phyloP scores from a whole-genome alignment of 306 rosid species.

The Casuarina equisetifolia region DNA sequence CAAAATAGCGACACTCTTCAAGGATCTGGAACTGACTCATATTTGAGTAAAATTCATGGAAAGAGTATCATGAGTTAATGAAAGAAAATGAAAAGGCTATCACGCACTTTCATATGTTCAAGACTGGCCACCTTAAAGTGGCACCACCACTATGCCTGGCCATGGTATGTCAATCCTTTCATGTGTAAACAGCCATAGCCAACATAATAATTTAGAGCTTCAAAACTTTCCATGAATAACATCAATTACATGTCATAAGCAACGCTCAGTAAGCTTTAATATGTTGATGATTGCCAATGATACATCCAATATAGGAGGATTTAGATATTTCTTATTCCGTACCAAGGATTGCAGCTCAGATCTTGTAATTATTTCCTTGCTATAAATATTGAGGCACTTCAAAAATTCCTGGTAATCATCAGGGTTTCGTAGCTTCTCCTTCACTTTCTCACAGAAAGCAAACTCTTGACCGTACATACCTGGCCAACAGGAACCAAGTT shows the following conservation, averaged over 20 bases:
- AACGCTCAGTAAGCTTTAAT: neutral
- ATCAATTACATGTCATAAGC: neutral
- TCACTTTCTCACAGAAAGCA: constrained; percentile 86
- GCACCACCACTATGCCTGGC: constrained; percentile 1
- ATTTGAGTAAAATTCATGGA: neutral
- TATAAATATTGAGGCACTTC: constrained; percentile 92
- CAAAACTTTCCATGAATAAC: neutral
- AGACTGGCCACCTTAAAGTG: neutral
- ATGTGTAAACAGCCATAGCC: neutral
- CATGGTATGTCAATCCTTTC: neutral
- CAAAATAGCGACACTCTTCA: neutral
- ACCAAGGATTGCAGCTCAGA: constrained; percentile 89
- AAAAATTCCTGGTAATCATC: constrained; percentile 93
- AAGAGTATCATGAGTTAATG: no score
- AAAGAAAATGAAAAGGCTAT: neutral
- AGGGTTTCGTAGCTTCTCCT: constrained; percentile 77
- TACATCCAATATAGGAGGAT: constrained; percentile 12
- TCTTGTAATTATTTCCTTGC: constrained; percentile 90
- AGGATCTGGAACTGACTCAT: neutral
- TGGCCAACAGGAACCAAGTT: constrained; percentile 40
- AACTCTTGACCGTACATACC: constrained; percentile 72
- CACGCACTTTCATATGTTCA: neutral
- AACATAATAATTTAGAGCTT: neutral
- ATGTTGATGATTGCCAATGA: constrained; percentile 20
- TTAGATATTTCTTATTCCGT: constrained; percentile 27